These are phyloP conservation scores for Camelina neglecta DNA, from an alignment of 345 rosid species.

Conservation along the genomic window DNA sequence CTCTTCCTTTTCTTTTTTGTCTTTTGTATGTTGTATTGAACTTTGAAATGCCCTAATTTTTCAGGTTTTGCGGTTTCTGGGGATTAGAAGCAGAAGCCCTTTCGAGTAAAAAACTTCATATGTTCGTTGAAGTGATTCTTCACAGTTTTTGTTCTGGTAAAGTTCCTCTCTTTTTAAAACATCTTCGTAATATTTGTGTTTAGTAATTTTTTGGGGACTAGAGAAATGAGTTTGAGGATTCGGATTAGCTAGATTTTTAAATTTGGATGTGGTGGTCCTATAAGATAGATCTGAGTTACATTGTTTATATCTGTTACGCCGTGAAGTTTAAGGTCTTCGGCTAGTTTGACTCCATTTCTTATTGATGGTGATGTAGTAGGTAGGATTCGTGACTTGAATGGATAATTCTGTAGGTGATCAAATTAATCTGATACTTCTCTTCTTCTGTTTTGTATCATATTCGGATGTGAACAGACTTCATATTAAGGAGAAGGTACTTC, in stretches of 20 bases:
- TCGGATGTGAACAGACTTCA: conserved; percentile 1
- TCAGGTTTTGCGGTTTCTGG: conserved; percentile 40
- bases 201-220: neutral
- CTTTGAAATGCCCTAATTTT: conserved; percentile 28
- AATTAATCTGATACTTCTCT: neutral
- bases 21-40: neutral
- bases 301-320: conserved; percentile 3
- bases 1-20: neutral
- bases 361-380: neutral
- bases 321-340: conserved; percentile 5
- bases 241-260: neutral
- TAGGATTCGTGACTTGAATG: neutral
- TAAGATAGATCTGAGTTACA: conserved; percentile 37
- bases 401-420: neutral
- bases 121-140: conserved; percentile 17
- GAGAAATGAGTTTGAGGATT: conserved; percentile 18
- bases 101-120: conserved; percentile 28
- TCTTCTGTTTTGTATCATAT: neutral
- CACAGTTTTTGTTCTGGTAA: conserved; percentile 29
- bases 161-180: conserved; percentile 22
- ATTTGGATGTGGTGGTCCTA: conserved; percentile 1
- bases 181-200: neutral
- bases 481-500: neutral
- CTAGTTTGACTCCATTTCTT: conserved; percentile 6
- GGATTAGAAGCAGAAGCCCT: conserved; percentile 41